Evolutionary conservation across 2,329 filamentous ascomycete genomes (phyloP).

Genomic region (Domatiomyces globalis): DNA sequence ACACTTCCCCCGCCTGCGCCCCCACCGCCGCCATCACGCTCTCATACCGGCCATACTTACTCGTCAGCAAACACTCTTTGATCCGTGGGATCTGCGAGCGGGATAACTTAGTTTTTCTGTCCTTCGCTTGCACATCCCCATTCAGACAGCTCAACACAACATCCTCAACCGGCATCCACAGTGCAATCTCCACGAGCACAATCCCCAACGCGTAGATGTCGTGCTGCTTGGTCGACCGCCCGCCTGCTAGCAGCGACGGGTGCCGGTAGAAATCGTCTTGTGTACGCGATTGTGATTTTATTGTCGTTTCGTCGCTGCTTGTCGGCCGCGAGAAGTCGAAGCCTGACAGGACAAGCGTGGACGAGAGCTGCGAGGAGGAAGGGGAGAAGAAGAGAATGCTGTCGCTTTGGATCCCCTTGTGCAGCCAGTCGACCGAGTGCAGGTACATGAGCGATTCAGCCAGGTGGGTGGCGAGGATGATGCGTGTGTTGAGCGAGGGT

Average conservation of each 20-base stretch:
- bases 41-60: neutral
- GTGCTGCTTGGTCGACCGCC: slow-evolving; percentile 35
- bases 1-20: neutral
- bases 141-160: neutral
- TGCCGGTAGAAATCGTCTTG: slow-evolving; percentile 40
- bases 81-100: neutral
- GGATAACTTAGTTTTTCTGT: neutral
- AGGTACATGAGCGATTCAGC: slow-evolving; percentile 41
- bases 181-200: slow-evolving; percentile 38
- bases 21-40: neutral
- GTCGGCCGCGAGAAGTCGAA: slow-evolving; percentile 44
- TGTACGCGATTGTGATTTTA: slow-evolving; percentile 20
- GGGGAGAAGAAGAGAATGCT: slow-evolving; percentile 39
- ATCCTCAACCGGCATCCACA: neutral
- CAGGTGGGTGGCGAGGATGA: slow-evolving; percentile 38
- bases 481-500: slow-evolving; percentile 37
- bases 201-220: slow-evolving; percentile 42
- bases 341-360: slow-evolving; percentile 35
- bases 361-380: slow-evolving; percentile 7
- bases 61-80: neutral
- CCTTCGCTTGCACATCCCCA: no score
- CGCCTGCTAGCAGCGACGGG: slow-evolving; percentile 28
- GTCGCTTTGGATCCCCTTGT: slow-evolving; percentile 43
- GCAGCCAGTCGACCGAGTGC: slow-evolving; percentile 43
- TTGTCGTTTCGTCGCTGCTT: slow-evolving; percentile 37